Evolutionary conservation across 768 basidiomycete genomes (phyloP).

Genomic region (Psilocybe cubensis): DNA sequence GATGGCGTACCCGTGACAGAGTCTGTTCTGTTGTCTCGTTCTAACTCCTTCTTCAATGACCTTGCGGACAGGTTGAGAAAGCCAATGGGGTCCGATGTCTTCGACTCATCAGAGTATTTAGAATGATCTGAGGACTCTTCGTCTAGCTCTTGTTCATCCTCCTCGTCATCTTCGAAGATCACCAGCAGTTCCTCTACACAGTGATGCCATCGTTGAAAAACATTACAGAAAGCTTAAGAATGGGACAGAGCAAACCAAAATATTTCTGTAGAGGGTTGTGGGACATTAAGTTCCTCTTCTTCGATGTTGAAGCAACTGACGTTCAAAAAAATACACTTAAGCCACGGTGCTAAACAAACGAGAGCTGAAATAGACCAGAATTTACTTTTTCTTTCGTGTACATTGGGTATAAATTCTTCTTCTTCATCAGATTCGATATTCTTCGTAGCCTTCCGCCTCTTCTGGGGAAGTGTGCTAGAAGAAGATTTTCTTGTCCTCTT

Average conservation of each 20-base stretch:
- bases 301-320: not conserved
- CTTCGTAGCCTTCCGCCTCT: conserved; percentile 12
- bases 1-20: conserved; percentile 26
- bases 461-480: conserved; percentile 11
- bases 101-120: not conserved
- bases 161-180: conserved; percentile 21
- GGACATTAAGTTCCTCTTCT: conserved; percentile 9
- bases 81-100: not conserved
- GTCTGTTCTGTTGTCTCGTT: conserved; percentile 20
- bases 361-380: not conserved
- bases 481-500: conserved; percentile 17
- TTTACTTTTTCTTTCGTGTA: conserved; percentile 3
- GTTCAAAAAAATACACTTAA: not conserved
- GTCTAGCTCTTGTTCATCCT: conserved; percentile 17
- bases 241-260: conserved; percentile 40
- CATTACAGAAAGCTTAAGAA: too few relatives aligned
- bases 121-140: conserved; percentile 12
- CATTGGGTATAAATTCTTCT: not conserved
- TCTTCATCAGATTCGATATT: not conserved
- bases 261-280: conserved; percentile 52
- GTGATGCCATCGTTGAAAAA: too few relatives aligned
- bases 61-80: not conserved
- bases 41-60: too few relatives aligned
- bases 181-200: too few relatives aligned
- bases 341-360: not conserved